phyloP scores from a whole-genome alignment of 225 moss, liverwort and hornwort species.

The Physcomitrellopsis africana region DNA sequence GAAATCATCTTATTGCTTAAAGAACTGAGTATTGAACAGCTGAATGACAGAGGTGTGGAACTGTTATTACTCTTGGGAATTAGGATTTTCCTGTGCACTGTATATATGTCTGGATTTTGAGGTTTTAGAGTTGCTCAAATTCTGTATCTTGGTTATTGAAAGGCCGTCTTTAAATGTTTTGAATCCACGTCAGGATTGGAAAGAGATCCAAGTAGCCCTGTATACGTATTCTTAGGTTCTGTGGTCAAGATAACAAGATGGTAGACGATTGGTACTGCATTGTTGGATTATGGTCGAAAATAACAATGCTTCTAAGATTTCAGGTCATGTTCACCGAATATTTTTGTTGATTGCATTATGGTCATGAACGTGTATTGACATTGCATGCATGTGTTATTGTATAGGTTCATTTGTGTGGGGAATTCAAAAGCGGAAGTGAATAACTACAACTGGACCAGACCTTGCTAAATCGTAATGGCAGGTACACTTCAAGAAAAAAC shows the following conservation, averaged over 20 bases:
- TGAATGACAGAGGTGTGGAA: constrained; percentile 8
- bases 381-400: background rate
- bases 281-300: background rate
- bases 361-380: constrained; percentile 3
- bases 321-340: background rate
- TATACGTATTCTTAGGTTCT: background rate
- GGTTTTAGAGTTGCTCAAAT: constrained; percentile 12
- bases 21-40: background rate
- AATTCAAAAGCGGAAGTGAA: constrained; percentile 20
- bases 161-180: background rate
- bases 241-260: background rate
- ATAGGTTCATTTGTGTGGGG: constrained; percentile 31
- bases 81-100: background rate
- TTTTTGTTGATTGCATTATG: background rate
- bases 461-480: constrained; percentile 40
- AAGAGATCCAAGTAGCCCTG: background rate
- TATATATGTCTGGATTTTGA: background rate
- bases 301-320: background rate
- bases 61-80: background rate
- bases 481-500: constrained; percentile 21
- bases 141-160: background rate
- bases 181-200: background rate
- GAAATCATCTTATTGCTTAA: constrained; percentile 6
- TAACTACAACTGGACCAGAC: constrained; percentile 11
- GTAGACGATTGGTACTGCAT: constrained; percentile 14